Evolutionary conservation across 202 grass and related monocot species (phyloP).

Genomic region (Schoenoplectus triqueter): DNA sequence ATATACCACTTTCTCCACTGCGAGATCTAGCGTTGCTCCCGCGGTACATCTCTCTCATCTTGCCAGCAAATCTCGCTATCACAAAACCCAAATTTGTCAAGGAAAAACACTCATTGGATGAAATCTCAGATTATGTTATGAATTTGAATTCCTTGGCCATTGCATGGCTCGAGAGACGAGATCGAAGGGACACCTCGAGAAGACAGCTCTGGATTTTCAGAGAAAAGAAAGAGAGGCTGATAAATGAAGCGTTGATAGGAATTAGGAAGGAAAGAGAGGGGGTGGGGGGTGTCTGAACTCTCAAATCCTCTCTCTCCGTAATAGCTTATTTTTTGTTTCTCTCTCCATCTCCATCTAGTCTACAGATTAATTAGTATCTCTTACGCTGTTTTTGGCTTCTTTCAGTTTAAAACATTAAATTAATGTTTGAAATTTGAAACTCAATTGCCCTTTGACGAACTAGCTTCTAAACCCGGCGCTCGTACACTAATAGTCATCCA

Average conservation of each 20-base stretch:
- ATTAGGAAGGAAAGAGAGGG: constrained; percentile 19
- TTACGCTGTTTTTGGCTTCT: no score
- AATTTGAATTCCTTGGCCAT: constrained; percentile 21
- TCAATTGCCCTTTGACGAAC: background rate
- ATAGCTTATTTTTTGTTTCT: constrained; percentile 39
- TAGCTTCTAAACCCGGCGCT: background rate
- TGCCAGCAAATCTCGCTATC: background rate
- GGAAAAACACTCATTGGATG: constrained; percentile 5
- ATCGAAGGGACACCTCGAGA: constrained; percentile 8
- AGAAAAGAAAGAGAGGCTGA: constrained; percentile 31
- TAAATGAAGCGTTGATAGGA: constrained; percentile 40
- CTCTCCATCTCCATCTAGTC: constrained; percentile 14
- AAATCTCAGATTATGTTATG: background rate
- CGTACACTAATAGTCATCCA: background rate
- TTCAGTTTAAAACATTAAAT: constrained; percentile 9
- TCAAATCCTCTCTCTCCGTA: no score
- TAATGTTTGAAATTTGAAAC: constrained; percentile 47
- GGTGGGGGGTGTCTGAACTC: background rate
- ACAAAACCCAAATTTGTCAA: constrained; percentile 13
- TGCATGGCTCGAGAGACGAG: constrained; percentile 22
- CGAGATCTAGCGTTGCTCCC: constrained; percentile 41
- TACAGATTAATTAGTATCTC: background rate
- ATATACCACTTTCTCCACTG: constrained; percentile 40
- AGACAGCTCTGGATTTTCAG: constrained; percentile 17
- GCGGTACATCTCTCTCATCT: constrained; percentile 37